Conservation (phyloP, 202 grass and related monocot genomes). For the Zoysia matrella region DNA sequence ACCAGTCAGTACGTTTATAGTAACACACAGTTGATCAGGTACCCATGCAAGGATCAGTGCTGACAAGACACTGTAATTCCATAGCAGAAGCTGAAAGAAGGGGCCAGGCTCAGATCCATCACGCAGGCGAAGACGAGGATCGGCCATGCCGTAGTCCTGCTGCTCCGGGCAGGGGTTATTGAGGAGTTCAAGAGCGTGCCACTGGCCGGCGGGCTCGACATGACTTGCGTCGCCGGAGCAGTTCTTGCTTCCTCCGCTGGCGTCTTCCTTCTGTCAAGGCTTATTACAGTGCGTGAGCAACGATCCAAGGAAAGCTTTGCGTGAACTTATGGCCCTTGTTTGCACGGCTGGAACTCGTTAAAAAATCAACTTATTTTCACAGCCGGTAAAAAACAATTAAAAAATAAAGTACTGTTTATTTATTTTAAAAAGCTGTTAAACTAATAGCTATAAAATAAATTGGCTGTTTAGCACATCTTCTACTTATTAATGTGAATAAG, state of each 20-base stretch:
- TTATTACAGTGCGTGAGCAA: conserved; percentile 20
- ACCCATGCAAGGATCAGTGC: background rate
- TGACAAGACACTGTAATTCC: conserved; percentile 24
- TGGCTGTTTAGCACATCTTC: too few species aligned
- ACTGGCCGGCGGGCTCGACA: conserved; percentile 58
- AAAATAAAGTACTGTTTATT: too few species aligned
- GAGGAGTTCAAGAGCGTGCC: conserved; percentile 86
- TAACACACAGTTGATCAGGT: background rate
- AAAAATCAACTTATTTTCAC: too few species aligned
- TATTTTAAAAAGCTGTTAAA: too few species aligned
- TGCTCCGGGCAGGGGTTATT: conserved; percentile 71
- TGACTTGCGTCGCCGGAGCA: conserved; percentile 80
- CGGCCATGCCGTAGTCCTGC: conserved; percentile 69
- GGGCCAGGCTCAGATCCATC: conserved; percentile 56
- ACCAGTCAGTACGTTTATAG: background rate
- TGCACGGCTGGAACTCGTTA: too few species aligned
- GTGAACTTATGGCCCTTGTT: conserved; percentile 5
- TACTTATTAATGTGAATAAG: too few species aligned
- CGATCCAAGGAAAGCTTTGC: conserved; percentile 9
- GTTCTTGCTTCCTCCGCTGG: conserved; percentile 72
- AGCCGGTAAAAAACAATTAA: too few species aligned
- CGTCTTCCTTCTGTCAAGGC: conserved; percentile 73
- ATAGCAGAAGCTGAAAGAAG: conserved; percentile 74
- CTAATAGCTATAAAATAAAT: too few species aligned
- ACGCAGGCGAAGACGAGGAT: conserved; percentile 77